Conservation (phyloP, 2,329 filamentous ascomycete genomes). For the Apiospora hydei region DNA sequence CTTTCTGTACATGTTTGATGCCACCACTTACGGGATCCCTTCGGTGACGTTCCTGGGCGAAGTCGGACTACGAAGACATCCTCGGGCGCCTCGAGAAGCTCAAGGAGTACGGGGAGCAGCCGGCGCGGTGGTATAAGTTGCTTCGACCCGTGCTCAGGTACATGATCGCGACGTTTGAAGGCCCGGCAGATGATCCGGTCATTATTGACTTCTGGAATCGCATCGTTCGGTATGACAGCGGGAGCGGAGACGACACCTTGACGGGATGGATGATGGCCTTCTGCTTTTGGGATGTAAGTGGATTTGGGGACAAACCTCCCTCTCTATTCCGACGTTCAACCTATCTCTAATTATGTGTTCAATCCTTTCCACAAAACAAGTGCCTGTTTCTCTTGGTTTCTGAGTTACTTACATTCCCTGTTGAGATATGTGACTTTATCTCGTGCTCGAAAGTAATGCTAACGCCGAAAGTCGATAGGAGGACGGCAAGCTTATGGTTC, state of each 20-base stretch:
- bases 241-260: constrained; percentile 37
- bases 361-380: neutral
- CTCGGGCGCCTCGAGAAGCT: constrained; percentile 47
- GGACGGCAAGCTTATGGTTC: neutral
- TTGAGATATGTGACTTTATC: no score
- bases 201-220: constrained; percentile 39
- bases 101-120: constrained; percentile 42
- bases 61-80: constrained; percentile 51
- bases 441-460: no score
- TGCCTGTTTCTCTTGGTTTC: neutral
- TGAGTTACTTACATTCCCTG: no score
- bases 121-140: constrained; percentile 23
- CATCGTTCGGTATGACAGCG: neutral
- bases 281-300: constrained; percentile 41
- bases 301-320: neutral
- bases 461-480: neutral
- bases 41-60: constrained; percentile 58
- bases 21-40: constrained; percentile 55
- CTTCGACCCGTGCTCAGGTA: constrained; percentile 38
- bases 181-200: constrained; percentile 32
- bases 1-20: constrained; percentile 40
- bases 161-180: constrained; percentile 38
- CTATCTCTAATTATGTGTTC: neutral
- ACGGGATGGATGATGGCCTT: constrained; percentile 45
- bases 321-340: no score